These are phyloP conservation scores for Poa pratensis DNA, from an alignment of 176 grass and related monocot species.

Conservation along the genomic window DNA sequence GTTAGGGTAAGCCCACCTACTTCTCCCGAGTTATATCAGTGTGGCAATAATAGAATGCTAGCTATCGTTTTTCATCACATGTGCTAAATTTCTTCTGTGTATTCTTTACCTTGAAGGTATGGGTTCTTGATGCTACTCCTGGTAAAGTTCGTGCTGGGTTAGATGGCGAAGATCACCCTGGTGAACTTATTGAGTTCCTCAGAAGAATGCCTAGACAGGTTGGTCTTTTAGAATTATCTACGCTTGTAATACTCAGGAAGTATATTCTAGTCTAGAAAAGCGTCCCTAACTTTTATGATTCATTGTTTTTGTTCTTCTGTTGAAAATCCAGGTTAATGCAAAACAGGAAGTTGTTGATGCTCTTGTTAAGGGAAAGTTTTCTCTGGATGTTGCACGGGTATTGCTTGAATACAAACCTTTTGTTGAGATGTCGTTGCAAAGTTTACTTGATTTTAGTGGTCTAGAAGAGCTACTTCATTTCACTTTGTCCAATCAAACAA, in stretches of 20 bases:
- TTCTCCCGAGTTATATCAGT: background rate
- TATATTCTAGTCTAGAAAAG: background rate
- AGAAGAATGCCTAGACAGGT: slow-evolving; percentile 80
- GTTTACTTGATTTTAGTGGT: background rate
- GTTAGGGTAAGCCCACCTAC: slow-evolving; percentile 70
- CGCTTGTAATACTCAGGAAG: background rate
- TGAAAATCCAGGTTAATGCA: slow-evolving; percentile 66
- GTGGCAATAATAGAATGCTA: background rate
- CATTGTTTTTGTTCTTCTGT: slow-evolving; percentile 34
- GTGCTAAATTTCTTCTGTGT: slow-evolving; percentile 6
- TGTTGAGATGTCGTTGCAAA: background rate
- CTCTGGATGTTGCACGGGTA: slow-evolving; percentile 87
- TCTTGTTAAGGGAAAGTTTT: slow-evolving; percentile 75
- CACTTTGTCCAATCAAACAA: slow-evolving; percentile 9
- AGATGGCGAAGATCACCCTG: slow-evolving; percentile 97
- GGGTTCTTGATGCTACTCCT: slow-evolving; percentile 96
- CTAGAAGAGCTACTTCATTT: slow-evolving; percentile 13
- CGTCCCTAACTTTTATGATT: background rate
- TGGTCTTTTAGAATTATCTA: slow-evolving; percentile 20
- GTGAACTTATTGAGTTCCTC: slow-evolving; percentile 83
- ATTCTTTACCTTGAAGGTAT: slow-evolving; percentile 69
- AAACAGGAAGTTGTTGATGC: slow-evolving; percentile 77
- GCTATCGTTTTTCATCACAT: background rate
- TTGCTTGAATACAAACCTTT: slow-evolving; percentile 32
- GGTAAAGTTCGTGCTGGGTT: slow-evolving; percentile 87